These are phyloP conservation scores for Suhomyces terraborum DNA, from an alignment of 1,139 yeast genomes.

Conservation along the genomic window DNA sequence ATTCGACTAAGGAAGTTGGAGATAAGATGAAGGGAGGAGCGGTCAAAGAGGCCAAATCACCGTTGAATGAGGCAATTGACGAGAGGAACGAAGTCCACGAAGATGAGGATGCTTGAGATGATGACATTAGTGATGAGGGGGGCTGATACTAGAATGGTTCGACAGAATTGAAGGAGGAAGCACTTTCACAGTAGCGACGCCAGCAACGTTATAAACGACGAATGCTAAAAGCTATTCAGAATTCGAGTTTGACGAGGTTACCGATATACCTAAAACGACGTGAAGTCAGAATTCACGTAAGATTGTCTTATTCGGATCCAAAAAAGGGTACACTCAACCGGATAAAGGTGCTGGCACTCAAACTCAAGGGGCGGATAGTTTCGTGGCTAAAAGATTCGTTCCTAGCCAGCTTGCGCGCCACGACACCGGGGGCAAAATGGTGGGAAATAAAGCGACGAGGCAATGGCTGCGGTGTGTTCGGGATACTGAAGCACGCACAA, in stretches of 20 bases:
- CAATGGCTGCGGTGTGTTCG: background rate
- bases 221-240: background rate
- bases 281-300: background rate
- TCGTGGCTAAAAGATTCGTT: slow-evolving; percentile 1
- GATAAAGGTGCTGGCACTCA: background rate
- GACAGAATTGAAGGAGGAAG: background rate
- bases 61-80: slow-evolving; percentile 90
- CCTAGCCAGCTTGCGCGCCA: background rate
- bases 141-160: background rate
- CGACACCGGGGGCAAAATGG: slow-evolving; percentile 3
- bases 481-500: background rate
- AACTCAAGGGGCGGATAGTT: background rate
- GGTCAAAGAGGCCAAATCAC: slow-evolving; percentile 88
- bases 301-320: background rate
- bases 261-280: no score
- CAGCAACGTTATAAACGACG: background rate
- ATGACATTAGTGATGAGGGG: slow-evolving; percentile 1
- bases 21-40: slow-evolving; percentile 98
- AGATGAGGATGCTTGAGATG: slow-evolving; percentile 34
- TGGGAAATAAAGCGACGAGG: background rate
- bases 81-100: slow-evolving; percentile 88
- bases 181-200: background rate
- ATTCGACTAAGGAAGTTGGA: slow-evolving; percentile 85
- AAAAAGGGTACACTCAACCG: background rate
- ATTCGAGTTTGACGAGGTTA: background rate